Percentiles rank a stretch among this genome's conserved stretches.
These are phyloP conservation scores for Tanacetum coccineum DNA, from an alignment of 129 eudicot species.

Conservation along the genomic window DNA sequence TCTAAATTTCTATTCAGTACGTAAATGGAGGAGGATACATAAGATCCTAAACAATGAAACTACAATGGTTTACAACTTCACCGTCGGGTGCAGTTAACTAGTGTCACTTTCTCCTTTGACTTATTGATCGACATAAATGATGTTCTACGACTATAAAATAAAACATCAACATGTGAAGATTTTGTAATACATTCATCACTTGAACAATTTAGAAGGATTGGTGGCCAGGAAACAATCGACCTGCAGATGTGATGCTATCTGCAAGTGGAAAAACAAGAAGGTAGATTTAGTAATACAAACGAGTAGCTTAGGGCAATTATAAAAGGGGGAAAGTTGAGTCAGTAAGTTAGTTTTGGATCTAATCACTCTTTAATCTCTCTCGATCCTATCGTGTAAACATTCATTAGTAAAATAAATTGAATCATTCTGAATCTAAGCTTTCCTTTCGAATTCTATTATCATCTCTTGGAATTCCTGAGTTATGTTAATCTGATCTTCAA, in stretches of 20 bases:
- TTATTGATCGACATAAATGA: conserved; percentile 17
- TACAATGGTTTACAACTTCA: conserved; percentile 5
- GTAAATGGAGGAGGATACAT: conserved; percentile 12
- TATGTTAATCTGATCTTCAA: too few relatives aligned
- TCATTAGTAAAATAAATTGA: too few relatives aligned
- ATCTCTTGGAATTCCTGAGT: too few relatives aligned
- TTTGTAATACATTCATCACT: conserved; percentile 13
- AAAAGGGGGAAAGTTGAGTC: too few relatives aligned
- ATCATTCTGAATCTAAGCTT: too few relatives aligned
- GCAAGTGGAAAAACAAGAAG: conserved; percentile 17
- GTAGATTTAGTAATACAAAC: background rate
- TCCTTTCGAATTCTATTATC: too few relatives aligned
- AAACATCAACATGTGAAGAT: conserved; percentile 15
- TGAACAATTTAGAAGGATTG: conserved; percentile 19
- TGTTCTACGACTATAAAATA: conserved; percentile 17
- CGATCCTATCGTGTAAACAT: too few relatives aligned
- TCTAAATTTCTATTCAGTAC: conserved; percentile 6
- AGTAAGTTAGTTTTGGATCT: too few relatives aligned
- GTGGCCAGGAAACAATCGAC: conserved; percentile 12
- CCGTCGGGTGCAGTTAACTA: background rate
- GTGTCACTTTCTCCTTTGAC: conserved; percentile 20
- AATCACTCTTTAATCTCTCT: too few relatives aligned
- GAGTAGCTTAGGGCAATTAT: too few relatives aligned
- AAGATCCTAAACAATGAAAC: conserved; percentile 17
- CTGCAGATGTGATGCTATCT: conserved; percentile 11